Conservation (phyloP, 805 yeast species). For the Candida arabinofermentans region DNA sequence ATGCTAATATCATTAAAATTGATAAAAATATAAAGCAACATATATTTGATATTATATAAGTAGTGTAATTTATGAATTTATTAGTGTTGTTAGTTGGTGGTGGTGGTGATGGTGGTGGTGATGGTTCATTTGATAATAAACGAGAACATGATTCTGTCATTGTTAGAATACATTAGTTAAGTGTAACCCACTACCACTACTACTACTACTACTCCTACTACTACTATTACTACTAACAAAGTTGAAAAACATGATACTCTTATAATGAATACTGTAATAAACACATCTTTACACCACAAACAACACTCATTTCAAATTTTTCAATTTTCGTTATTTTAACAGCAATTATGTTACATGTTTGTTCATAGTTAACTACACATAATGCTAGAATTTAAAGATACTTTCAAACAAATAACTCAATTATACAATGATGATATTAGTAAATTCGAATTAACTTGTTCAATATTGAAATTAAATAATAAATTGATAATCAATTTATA, state of each 20-base stretch:
- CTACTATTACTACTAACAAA: no score
- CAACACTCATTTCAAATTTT: no score
- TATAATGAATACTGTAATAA: no score
- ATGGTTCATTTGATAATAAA: not conserved
- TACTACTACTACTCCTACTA: no score
- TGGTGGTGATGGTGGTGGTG: no score
- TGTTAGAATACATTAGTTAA: no score
- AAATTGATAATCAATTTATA: conserved; percentile 38
- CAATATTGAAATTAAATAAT: conserved; percentile 33
- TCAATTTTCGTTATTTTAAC: no score
- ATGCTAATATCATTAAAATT: conserved; percentile 22
- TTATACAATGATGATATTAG: conserved; percentile 4
- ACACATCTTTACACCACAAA: no score
- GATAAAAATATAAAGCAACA: conserved; percentile 24
- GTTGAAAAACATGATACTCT: no score
- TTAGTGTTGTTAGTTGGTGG: not conserved
- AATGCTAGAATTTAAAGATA: conserved; percentile 7
- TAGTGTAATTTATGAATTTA: conserved; percentile 5
- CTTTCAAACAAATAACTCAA: conserved; percentile 9
- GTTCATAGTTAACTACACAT: not conserved
- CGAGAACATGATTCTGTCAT: not conserved
- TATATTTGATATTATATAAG: conserved; percentile 12
- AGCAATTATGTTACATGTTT: no score
- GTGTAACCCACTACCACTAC: no score
- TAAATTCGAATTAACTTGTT: conserved; percentile 19